Evolutionary conservation across 2,329 filamentous ascomycete genomes (phyloP), one percentile per base, ranked within the genome.

Genomic region (Aspergillus sp.): DNA sequence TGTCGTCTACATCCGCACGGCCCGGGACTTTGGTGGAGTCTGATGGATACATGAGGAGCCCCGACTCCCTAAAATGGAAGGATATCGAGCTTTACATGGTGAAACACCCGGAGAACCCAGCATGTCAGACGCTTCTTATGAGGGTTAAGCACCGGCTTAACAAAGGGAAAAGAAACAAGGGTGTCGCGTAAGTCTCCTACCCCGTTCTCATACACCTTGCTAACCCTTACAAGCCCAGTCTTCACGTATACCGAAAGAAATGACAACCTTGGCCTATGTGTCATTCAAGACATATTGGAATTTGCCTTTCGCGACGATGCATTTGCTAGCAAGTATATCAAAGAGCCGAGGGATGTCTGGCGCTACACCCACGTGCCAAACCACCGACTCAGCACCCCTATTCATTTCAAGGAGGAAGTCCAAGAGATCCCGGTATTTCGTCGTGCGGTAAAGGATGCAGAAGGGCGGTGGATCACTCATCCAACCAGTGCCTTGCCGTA

Each of bases 41-140:
- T 14, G 54, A 47, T 2, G 53, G 54, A 16, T 61, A 64, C 36
- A 47, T 58, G 10, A 32, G 47, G 26, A 42, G 20, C 22, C 59
- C 58, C 13, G 53, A 63, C 43, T 42, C 52, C 0, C 47, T 63
- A n/a, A 63, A 61, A 41, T 41, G 38, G 58, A 60, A 61, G 36
- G 57, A 63, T 51, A 60, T 64, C 45, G 49, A 63, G 17, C 53
- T 63, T 13, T 63, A 46, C 47, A 61, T 63, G 48, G 58, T 63
- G 19, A 62, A 62, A 45, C 38, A 61, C 40, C 59, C 57, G 3
- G 54, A 63, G 40, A 17, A 61, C 54, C 53, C 55, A 10, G 44
- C 13, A 41, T 49, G 51, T 52, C 44, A 62, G 44, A 40, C 55
- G 19, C 57, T 63, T 49, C 57, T 62, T n/a, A 56, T 59, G 44